Evolutionary conservation across 2,329 filamentous ascomycete genomes (phyloP), one percentile per base, ranked within the genome.

Genomic region (Ophiostoma ulmi): DNA sequence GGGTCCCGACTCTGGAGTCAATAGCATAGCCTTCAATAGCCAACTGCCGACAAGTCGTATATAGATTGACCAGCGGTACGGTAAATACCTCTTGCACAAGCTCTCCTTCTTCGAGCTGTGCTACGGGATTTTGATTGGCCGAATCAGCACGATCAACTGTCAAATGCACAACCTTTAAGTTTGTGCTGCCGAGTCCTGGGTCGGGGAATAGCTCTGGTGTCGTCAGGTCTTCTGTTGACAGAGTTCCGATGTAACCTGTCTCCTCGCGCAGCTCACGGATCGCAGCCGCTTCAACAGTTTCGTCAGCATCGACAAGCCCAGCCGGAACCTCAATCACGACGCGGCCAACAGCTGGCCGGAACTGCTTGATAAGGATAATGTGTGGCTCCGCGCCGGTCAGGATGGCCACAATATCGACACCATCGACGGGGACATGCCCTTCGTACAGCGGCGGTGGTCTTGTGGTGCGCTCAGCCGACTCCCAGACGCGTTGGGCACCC

Each of bases 21-120:
- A 95, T 91, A 0, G 90, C 91, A 78, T 87, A 93, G 0, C 92
- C 92, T 73, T 92, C 82, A 1, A 81, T 80, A 76, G 93, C 91
- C 0, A 93, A 81, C 73, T 79, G 84, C 77, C 87, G 87, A 77
- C 89, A 89, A 76, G 90, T 88, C 0, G 83, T 83, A 81, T 90
- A 93, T 55, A 94, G 78, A 17, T 84, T 81, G 26, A 79, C 81
- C 63, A 94, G 77, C 6, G 88, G 89, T 8, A 92, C 83, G 10
- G 86, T 87, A 76, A 94, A 94, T 44, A 89, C 89, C 78, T 94
- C 91, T 22, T 72, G 68, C 76, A 94, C 94, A 77, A 93, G 94
- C 80, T 94, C 91, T 73, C 88, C 90, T 36, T 93, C 91, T 77
- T 94, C 91, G 7, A 94, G 83, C 76, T 90, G 81, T 0, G 91